These are phyloP conservation scores for Aristolochia fimbriata DNA, from an alignment of 164 flowering plant genomes.

Conservation along the genomic window DNA sequence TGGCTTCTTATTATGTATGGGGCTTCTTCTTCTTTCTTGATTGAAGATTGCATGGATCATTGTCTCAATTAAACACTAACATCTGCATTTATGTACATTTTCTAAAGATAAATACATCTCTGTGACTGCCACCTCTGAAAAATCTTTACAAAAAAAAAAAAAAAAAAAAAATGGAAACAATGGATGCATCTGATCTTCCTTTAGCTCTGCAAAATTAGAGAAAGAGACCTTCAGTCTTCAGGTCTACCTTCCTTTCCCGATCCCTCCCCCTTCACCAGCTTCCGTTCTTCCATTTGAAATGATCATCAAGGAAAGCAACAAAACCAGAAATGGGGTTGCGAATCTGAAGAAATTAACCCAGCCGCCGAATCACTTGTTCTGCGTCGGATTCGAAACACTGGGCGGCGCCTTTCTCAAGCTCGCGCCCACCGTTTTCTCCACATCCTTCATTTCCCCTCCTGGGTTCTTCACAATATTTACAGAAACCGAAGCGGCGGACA, in stretches of 20 bases:
- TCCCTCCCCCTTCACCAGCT: background rate
- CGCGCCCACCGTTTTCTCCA: conserved; percentile 51
- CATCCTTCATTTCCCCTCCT: conserved; percentile 16
- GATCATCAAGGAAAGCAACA: background rate
- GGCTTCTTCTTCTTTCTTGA: too few relatives aligned
- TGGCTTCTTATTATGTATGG: too few relatives aligned
- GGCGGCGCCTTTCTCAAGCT: conserved; percentile 40
- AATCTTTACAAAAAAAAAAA: background rate
- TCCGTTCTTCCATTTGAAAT: background rate
- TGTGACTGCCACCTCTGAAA: too few relatives aligned
- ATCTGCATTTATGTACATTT: too few relatives aligned
- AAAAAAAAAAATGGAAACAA: background rate
- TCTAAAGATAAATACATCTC: too few relatives aligned
- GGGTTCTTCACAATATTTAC: conserved; percentile 10
- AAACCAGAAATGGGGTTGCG: background rate
- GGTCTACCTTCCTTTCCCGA: background rate
- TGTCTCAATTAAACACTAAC: too few relatives aligned
- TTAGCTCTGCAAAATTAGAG: conserved; percentile 5
- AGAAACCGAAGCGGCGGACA: conserved; percentile 12
- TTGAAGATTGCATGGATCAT: too few relatives aligned
- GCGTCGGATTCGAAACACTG: conserved; percentile 45
- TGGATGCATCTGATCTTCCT: too few relatives aligned
- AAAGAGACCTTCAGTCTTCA: conserved; percentile 1
- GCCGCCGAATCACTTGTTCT: conserved; percentile 24
- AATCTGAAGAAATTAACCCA: too few relatives aligned